Conservation (phyloP, 2,329 filamentous ascomycete species). For the Lachnellula suecica region DNA sequence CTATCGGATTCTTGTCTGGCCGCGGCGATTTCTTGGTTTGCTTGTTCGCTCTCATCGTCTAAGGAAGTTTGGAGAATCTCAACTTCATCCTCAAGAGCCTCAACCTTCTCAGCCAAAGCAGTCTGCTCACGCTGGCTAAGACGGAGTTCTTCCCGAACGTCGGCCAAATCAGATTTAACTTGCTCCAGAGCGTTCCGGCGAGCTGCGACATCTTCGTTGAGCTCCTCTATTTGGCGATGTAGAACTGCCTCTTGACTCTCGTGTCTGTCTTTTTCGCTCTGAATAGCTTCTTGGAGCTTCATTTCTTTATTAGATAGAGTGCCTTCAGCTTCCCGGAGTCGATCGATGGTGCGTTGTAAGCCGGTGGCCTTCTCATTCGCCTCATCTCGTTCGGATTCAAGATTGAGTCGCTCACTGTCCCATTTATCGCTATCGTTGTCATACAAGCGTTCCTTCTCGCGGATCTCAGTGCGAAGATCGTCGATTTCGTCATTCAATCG, state of each 20-base stretch:
- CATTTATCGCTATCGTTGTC: slow-evolving; percentile 72
- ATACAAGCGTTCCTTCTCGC: slow-evolving; percentile 69
- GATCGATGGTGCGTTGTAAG: slow-evolving; percentile 70
- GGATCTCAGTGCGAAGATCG: slow-evolving; percentile 56
- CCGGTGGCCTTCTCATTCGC: slow-evolving; percentile 67
- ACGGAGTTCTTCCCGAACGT: slow-evolving; percentile 68
- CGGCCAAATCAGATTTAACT: slow-evolving; percentile 64
- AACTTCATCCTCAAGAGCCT: slow-evolving; percentile 73
- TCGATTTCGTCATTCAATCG: slow-evolving; percentile 50
- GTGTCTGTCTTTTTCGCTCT: slow-evolving; percentile 71
- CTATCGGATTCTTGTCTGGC: slow-evolving; percentile 41
- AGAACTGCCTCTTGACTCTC: slow-evolving; percentile 69
- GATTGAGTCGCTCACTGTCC: slow-evolving; percentile 63
- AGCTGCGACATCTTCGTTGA: slow-evolving; percentile 69
- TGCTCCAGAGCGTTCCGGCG: slow-evolving; percentile 66
- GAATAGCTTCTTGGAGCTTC: slow-evolving; percentile 65
- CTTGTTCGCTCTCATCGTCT: slow-evolving; percentile 61
- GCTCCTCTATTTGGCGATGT: slow-evolving; percentile 69
- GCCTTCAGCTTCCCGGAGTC: slow-evolving; percentile 66
- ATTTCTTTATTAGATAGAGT: slow-evolving; percentile 66
- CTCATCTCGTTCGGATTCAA: slow-evolving; percentile 64
- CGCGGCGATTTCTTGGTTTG: slow-evolving; percentile 45
- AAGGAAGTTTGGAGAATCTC: slow-evolving; percentile 62
- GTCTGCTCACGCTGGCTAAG: slow-evolving; percentile 64
- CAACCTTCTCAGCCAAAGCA: slow-evolving; percentile 61